A percentile compares a stretch with the other conserved stretches of the same genome.
phyloP scores from a whole-genome alignment of 148 eudicot species.

The Silene latifolia region DNA sequence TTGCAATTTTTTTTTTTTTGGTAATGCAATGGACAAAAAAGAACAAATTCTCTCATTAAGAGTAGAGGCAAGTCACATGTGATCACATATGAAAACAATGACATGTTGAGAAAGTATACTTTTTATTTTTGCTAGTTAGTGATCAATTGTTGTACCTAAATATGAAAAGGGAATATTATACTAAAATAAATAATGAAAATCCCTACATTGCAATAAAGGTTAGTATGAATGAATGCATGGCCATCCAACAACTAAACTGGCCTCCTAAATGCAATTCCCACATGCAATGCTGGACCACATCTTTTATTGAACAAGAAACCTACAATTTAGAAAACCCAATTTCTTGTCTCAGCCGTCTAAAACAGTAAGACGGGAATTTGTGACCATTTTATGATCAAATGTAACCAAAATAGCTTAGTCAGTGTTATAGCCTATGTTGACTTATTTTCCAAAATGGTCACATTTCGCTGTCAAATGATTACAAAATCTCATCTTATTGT shows the following conservation, averaged over 20 bases:
- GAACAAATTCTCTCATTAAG: neutral
- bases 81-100: neutral
- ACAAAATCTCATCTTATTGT: too few species aligned
- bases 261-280: neutral
- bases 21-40: neutral
- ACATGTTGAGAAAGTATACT: neutral
- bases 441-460: too few species aligned
- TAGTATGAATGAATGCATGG: neutral
- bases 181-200: neutral
- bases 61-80: slow-evolving; percentile 12
- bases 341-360: too few species aligned
- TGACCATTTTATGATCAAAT: too few species aligned
- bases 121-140: neutral
- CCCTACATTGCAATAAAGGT: neutral
- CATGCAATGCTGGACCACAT: slow-evolving; percentile 15
- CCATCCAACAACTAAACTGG: neutral
- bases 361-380: too few species aligned
- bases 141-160: neutral
- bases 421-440: too few species aligned
- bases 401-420: too few species aligned
- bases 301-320: neutral
- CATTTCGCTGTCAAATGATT: too few species aligned
- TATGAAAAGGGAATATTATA: neutral
- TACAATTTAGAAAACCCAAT: too few species aligned
- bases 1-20: too few species aligned